phyloP scores from a whole-genome alignment of 371 early-diverging fungal genomes.

The Coelomomyces lativittatus region DNA sequence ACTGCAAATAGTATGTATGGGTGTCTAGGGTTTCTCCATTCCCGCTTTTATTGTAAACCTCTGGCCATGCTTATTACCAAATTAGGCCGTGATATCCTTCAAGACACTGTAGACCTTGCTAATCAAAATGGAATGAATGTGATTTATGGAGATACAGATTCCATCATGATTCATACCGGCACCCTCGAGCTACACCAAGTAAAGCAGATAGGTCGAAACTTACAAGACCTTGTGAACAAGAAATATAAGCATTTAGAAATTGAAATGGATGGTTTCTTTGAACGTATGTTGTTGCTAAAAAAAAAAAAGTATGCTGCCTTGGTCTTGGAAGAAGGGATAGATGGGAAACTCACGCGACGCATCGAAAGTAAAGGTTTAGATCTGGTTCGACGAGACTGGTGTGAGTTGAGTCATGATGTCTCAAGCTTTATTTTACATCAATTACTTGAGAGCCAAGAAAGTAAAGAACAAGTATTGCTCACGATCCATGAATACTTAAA shows the following conservation, averaged over 20 bases:
- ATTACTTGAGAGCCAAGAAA: constrained; percentile 43
- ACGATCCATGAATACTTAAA: constrained; percentile 57
- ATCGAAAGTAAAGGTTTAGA: constrained; percentile 97
- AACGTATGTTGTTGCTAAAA: constrained; percentile 83
- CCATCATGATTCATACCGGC: constrained; percentile 97
- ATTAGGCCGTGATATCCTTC: constrained; percentile 93
- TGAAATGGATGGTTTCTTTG: constrained; percentile 92
- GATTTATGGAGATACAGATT: constrained; percentile 99
- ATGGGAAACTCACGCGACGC: constrained; percentile 36
- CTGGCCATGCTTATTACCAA: constrained; percentile 95
- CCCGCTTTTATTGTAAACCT: constrained; percentile 95
- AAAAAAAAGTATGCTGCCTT: constrained; percentile 99
- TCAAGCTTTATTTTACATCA: constrained; percentile 58
- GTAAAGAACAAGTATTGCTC: constrained; percentile 55
- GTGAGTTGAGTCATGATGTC: constrained; percentile 73
- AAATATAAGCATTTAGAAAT: constrained; percentile 85
- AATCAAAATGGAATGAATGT: constrained; percentile 33
- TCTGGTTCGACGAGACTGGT: constrained; percentile 96
- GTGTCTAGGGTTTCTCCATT: constrained; percentile 87
- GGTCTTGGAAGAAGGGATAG: constrained; percentile 33
- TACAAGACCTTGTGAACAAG: constrained; percentile 76
- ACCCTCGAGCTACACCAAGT: constrained; percentile 55
- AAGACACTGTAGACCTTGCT: constrained; percentile 80
- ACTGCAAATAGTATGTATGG: constrained; percentile 99
- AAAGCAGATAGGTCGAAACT: constrained; percentile 54